Evolutionary conservation across 2,329 filamentous ascomycete genomes (phyloP).

Genomic region (Mollisia scopiformis): DNA sequence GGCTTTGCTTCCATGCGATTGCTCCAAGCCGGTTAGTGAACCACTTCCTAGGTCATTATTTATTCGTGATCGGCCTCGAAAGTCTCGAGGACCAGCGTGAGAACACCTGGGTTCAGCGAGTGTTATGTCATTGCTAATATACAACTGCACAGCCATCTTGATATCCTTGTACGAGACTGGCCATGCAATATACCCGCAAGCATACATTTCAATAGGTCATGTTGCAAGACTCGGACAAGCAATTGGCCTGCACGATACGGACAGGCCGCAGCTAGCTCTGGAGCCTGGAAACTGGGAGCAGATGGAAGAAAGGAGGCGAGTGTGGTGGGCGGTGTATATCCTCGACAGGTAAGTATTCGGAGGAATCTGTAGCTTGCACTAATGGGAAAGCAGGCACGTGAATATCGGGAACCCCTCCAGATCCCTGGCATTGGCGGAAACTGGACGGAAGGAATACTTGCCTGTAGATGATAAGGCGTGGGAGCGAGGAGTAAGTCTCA

Average conservation of each 20-base stretch:
- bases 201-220: constrained; percentile 34
- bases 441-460: background rate
- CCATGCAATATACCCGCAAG: constrained; percentile 41
- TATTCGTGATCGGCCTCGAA: too few relatives aligned
- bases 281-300: constrained; percentile 9
- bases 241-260: constrained; percentile 9
- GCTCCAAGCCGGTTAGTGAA: constrained; percentile 31
- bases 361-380: background rate
- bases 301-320: constrained; percentile 9
- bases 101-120: too few relatives aligned
- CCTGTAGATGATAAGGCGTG: constrained; percentile 7
- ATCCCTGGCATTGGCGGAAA: constrained; percentile 4
- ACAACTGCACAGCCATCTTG: background rate
- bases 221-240: constrained; percentile 1
- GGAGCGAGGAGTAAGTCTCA: constrained; percentile 1
- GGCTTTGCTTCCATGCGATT: constrained; percentile 29
- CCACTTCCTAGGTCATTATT: constrained; percentile 24
- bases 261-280: constrained; percentile 1
- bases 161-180: constrained; percentile 37
- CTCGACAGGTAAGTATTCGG: constrained; percentile 4
- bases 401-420: constrained; percentile 8
- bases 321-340: constrained; percentile 11
- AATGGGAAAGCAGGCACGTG: constrained; percentile 4
- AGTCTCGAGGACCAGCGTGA: too few relatives aligned
- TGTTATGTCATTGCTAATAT: background rate